These are phyloP conservation scores for Phaffomyces opuntiae DNA, from an alignment of 805 yeast species.

Conservation along the genomic window DNA sequence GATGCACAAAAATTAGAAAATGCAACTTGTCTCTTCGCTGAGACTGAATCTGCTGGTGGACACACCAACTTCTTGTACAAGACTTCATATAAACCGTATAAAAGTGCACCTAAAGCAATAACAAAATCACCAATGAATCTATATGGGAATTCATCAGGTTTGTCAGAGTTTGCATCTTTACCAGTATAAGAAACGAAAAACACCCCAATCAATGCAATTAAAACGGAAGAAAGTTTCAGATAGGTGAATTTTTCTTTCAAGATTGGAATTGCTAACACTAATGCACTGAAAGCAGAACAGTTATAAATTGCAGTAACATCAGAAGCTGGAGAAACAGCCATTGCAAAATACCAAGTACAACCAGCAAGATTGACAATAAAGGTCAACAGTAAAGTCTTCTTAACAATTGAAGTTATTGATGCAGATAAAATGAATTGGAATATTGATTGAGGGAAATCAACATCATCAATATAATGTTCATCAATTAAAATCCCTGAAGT, in stretches of 20 bases:
- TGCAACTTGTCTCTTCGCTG: conserved; percentile 64
- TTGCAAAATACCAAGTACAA: conserved; percentile 78
- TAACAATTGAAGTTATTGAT: conserved; percentile 33
- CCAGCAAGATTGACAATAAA: conserved; percentile 69
- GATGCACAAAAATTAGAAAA: conserved; percentile 77
- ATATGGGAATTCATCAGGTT: conserved; percentile 37
- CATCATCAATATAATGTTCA: conserved; percentile 10
- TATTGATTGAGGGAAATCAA: conserved; percentile 12
- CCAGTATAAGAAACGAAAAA: conserved; percentile 66
- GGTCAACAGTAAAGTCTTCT: conserved; percentile 39
- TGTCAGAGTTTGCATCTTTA: neutral
- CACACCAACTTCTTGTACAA: conserved; percentile 70
- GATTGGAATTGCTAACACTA: conserved; percentile 73
- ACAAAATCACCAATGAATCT: conserved; percentile 63
- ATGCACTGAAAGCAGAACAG: conserved; percentile 84
- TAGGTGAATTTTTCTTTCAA: conserved; percentile 58
- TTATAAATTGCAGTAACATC: conserved; percentile 89
- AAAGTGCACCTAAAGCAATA: conserved; percentile 65
- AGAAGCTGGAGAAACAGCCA: conserved; percentile 71
- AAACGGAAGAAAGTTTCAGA: conserved; percentile 59
- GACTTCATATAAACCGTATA: conserved; percentile 81
- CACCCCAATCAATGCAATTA: conserved; percentile 69
- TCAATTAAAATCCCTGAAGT: conserved; percentile 22
- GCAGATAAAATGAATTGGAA: conserved; percentile 7
- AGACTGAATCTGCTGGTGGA: conserved; percentile 58